Base-by-base conservation (phyloP, 495 filamentous ascomycete genomes). In the Hapsidospora chrysogenum region DNA sequence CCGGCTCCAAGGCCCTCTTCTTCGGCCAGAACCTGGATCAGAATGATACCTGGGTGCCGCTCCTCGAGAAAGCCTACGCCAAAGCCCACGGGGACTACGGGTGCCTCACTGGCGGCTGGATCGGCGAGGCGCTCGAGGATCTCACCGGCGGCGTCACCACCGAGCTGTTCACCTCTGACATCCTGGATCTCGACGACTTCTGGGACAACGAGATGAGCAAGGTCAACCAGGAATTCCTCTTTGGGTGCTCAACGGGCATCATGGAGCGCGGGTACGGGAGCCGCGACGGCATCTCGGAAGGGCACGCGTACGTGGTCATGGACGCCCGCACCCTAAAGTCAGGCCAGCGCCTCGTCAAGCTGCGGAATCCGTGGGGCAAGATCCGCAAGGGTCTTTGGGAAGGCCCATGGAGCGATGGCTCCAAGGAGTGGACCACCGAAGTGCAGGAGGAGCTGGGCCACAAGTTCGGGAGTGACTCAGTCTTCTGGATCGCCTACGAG, bases 31-130 rank as follows among this genome's bases (percentile, higher is more conserved):
- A 80, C 58, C 73, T 74, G 39, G 78, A 85, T 47, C 70, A 78
- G 36, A 87, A 89, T 48, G 87, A 96, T 53, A 96, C 85, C 2
- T 96, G 87, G 87, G 67, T 95, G 15, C 82, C 89, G 0, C 60
- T 95, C 23, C 65, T 95, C 1, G 87, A 95, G 49, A 96, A 96
- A 53, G 87, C 87, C 0, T 96, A 87, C 50, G 87, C 87, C 22
- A 96, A 96, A 52, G 85, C 85, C 8, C 87, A 96, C 46, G 85
- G 85, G 8, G 63, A 89, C 47, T 92, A 77, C 43, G 68, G 68
- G 10, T 73, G 81, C 0, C 78, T 94, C 28, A 68, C 84, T 17
- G 84, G 84, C 11, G 86, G 86, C 2, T 87, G 78, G 58, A 81
- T 84, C 26, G 83, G 82, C 5, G 87, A 96, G 52, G 87, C 74